Evolutionary conservation across 2,329 filamentous ascomycete genomes (phyloP).

Genomic region (Verruconis gallopava): DNA sequence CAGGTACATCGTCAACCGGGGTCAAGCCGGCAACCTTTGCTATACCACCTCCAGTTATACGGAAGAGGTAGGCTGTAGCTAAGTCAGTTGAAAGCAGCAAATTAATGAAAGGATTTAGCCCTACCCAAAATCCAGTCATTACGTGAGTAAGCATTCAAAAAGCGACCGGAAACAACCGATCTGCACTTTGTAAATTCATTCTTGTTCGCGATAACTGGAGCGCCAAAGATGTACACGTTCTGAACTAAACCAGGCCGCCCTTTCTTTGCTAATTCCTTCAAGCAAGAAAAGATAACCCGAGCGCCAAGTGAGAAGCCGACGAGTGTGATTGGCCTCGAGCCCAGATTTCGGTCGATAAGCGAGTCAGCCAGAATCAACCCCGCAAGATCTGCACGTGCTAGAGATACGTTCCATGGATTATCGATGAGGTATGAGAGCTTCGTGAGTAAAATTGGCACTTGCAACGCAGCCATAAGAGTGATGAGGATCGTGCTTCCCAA

Average conservation of each 20-base stretch:
- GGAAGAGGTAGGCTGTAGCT: constrained; percentile 64
- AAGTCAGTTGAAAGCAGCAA: neutral
- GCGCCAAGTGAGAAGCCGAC: constrained; percentile 91
- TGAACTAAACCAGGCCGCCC: constrained; percentile 80
- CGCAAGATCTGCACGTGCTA: constrained; percentile 76
- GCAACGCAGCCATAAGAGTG: constrained; percentile 80
- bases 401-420: constrained; percentile 95
- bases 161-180: constrained; percentile 79
- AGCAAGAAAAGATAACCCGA: constrained; percentile 81
- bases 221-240: constrained; percentile 91
- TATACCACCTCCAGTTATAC: constrained; percentile 84
- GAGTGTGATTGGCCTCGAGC: constrained; percentile 80
- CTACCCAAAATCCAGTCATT: constrained; percentile 90
- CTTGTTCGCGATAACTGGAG: constrained; percentile 78
- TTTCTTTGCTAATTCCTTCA: constrained; percentile 73
- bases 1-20: constrained; percentile 62
- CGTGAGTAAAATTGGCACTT: constrained; percentile 81
- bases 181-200: constrained; percentile 76
- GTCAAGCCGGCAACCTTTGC: constrained; percentile 76
- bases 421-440: constrained; percentile 95
- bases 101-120: constrained; percentile 10
- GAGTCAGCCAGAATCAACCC: constrained; percentile 92
- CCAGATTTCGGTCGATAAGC: constrained; percentile 79
- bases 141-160: constrained; percentile 84
- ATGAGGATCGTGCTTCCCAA: constrained; percentile 81